phyloP scores from a whole-genome alignment of 257 asterid species.

The Capsicum chinense region DNA sequence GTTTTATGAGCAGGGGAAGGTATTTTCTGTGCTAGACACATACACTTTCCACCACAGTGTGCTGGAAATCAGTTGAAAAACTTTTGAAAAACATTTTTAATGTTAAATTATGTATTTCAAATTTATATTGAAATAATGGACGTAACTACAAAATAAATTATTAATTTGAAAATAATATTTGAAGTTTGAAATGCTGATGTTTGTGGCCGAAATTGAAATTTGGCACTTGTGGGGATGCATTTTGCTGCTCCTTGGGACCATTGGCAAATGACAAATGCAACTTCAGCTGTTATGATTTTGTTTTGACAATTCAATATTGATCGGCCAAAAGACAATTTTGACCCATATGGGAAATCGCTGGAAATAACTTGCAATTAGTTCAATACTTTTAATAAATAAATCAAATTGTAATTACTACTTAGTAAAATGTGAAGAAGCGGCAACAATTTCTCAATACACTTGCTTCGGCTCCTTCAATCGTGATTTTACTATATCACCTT shows the following conservation, averaged over 20 bases:
- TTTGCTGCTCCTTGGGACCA: neutral
- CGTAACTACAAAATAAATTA: too few relatives aligned
- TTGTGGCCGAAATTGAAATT: neutral
- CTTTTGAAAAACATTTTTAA: too few relatives aligned
- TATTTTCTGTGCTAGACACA: neutral
- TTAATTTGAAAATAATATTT: too few relatives aligned
- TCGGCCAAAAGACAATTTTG: neutral
- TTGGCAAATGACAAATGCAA: neutral
- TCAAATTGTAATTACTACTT: too few relatives aligned
- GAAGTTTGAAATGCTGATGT: neutral
- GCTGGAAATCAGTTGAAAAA: too few relatives aligned
- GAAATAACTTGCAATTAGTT: neutral
- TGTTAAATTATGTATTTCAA: too few relatives aligned
- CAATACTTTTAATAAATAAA: neutral
- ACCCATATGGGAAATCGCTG: neutral
- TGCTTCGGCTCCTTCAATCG: too few relatives aligned
- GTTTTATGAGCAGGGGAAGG: neutral
- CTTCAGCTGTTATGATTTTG: neutral
- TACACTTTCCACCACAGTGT: too few relatives aligned
- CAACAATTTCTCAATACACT: too few relatives aligned
- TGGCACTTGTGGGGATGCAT: neutral
- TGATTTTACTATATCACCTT: too few relatives aligned
- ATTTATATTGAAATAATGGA: too few relatives aligned
- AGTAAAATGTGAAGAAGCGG: too few relatives aligned
- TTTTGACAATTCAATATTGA: conserved; percentile 8